Percentiles rank a stretch among this genome's conserved stretches.
Evolutionary conservation across 225 moss, liverwort and hornwort species (phyloP).

Genomic region (Sphagnum contortum): DNA sequence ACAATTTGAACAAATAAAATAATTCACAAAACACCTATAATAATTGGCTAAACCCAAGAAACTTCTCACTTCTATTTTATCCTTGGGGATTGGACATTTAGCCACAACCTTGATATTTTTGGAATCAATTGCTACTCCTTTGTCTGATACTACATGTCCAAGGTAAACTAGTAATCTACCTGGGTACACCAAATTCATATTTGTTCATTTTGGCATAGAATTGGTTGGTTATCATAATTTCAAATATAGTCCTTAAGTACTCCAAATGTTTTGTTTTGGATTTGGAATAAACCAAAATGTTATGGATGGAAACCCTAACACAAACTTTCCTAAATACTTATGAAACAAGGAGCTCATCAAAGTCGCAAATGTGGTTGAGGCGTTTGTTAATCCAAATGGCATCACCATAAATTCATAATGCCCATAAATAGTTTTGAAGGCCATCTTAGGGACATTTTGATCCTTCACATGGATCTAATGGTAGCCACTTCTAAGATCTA

Average conservation of each 20-base stretch:
- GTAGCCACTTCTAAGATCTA: conserved; percentile 5
- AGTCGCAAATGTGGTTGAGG: neutral
- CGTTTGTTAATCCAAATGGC: conserved; percentile 9
- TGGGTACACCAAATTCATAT: neutral
- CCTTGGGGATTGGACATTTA: neutral
- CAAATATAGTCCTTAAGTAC: neutral
- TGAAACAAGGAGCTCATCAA: neutral
- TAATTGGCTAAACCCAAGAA: conserved; percentile 1
- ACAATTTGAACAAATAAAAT: neutral
- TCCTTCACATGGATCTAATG: conserved; percentile 3
- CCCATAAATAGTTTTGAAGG: neutral
- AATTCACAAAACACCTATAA: conserved; percentile 1
- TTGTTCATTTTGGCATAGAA: neutral
- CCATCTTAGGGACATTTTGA: neutral
- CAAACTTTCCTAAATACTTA: neutral
- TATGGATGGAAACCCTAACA: conserved; percentile 1
- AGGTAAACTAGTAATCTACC: neutral
- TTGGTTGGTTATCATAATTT: neutral
- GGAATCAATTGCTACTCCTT: neutral
- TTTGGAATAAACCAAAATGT: conserved; percentile 3
- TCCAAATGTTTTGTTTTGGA: neutral
- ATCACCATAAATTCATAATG: conserved; percentile 6
- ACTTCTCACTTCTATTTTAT: neutral
- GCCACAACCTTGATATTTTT: neutral
- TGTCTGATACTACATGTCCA: neutral